phyloP scores from a whole-genome alignment of 805 yeast genomes.

The Starmerella potacharoeniae region DNA sequence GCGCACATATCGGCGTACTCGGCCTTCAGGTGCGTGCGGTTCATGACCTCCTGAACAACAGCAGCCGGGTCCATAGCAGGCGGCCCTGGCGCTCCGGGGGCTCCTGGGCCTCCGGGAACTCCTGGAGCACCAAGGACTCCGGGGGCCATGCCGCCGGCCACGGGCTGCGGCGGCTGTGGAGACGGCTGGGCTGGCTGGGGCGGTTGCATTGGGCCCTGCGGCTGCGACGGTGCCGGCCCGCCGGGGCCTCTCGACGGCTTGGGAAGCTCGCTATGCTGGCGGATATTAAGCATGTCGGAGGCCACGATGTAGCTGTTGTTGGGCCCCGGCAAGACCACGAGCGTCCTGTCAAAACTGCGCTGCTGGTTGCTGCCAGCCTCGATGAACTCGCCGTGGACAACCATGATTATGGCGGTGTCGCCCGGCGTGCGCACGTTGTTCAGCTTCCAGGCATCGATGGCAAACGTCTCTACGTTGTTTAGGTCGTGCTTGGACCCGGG shows the following conservation, averaged over 20 bases:
- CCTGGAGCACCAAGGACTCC: neutral
- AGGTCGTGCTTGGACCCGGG: conserved; percentile 75
- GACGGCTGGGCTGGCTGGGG: conserved; percentile 13
- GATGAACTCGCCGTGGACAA: conserved; percentile 73
- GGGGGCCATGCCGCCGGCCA: conserved; percentile 10
- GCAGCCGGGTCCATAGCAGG: conserved; percentile 36
- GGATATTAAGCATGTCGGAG: conserved; percentile 64
- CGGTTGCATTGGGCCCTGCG: conserved; percentile 7
- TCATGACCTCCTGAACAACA: conserved; percentile 50
- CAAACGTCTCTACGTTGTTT: conserved; percentile 50
- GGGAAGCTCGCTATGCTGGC: conserved; percentile 34
- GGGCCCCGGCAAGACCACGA: conserved; percentile 61
- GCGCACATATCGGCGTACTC: conserved; percentile 73
- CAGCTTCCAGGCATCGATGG: conserved; percentile 57
- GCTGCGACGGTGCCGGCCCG: neutral
- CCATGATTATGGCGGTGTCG: conserved; percentile 64
- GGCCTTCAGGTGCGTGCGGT: conserved; percentile 64
- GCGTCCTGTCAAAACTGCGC: conserved; percentile 77
- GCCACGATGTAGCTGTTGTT: conserved; percentile 70
- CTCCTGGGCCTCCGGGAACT: neutral
- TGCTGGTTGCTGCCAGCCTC: conserved; percentile 41
- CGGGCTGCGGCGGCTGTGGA: conserved; percentile 2
- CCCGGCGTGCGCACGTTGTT: conserved; percentile 44
- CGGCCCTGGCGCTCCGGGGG: conserved; percentile 23
- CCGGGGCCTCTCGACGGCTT: neutral